Evolutionary conservation across 257 asterid species (phyloP), one percentile per base, ranked within the genome.

Genomic region (Marsdenia floribunda): DNA sequence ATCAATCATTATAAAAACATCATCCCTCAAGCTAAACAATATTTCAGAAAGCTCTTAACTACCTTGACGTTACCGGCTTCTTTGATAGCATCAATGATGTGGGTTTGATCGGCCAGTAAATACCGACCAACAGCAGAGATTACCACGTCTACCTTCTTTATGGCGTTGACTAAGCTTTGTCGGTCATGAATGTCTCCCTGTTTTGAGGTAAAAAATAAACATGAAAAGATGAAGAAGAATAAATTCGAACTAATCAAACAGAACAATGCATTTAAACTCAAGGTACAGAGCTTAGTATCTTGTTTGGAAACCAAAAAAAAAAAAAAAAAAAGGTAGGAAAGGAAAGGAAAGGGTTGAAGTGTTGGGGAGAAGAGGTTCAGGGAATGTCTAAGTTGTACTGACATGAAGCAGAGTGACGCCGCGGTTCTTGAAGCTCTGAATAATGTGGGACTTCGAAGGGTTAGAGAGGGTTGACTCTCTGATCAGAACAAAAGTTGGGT

Each of bases 351-450:
- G 33, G 33, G 33, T 29, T 29, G 33, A 29, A 29, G 33, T 0
- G 33, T 29, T 29, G 33, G 33, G 33, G 33, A 29, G 33, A 29
- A 29, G 33, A 29, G 33, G 33, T 68, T 22, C 8, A 15, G 42
- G 69, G 4, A 38, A 4, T 19, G 9, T 59, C 0, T n/a, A 55
- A 11, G 11, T 19, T 12, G 22, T 58, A 40, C 77, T 49, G 53
- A 88, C 93, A 13, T 26, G 61, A 73, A 85, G 55, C 24, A 88
- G 70, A 1, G 33, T 80, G 79, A 85, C 88, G 75, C 89, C 88
- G 76, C 77, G 79, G 37, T 77, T 75, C 63, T 60, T 83, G 83
- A 88, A 88, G 76, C 46, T 77, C 46, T 85, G 83, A 35, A 88
- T 57, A 49, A 86, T 86, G 18, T 79, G 21, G 71, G 86, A 79